Evolutionary conservation across 2,329 filamentous ascomycete species (phyloP), one percentile per base, ranked within the genome.

Genomic region (Zalaria obscura): DNA sequence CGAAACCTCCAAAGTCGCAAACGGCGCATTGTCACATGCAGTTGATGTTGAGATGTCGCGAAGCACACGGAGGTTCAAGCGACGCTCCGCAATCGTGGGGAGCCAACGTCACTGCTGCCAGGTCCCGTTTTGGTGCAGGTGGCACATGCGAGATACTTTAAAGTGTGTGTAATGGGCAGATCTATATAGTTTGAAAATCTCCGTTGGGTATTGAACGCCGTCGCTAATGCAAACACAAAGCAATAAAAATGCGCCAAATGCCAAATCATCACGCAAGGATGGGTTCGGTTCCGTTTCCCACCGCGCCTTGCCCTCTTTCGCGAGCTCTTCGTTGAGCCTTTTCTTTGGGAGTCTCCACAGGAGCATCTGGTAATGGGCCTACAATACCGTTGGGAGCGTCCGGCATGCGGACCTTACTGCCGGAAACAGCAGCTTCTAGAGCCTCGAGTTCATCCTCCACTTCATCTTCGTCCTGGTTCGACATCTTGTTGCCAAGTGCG

Each of bases 401-500:
- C 4, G 50, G 45, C 31, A 53, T 28, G 6, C 33, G 47, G 5
- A 45, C 46, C 39, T 51, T 50, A 25, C 55, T 52, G 29, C 61
- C 63, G 34, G 58, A 60, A 40, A 77, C 59, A 55, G 88, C 78
- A 34, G 68, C 69, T 60, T 88, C 83, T 49, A 98, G 70, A 1
- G 79, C 80, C 42, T 83, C 85, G 40, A 98, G 69, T 65, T 98
- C 91, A 55, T 95, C 88, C 59, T 98, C 91, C 29, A 98, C 91
- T 55, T 95, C 91, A 56, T 96, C 89, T 61, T 98, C 91, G 62
- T 98, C 91, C 54, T 93, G 83, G 55, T 87, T 91, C 9, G 87
- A 85, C 67, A 98, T 88, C 52, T 80, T 78, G 8, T 83, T 83
- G 29, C 80, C 83, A 3, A 98, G 75, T 74, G 95, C 83, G 39